Base-by-base conservation (phyloP, 2,329 filamentous ascomycete genomes). In the Aspergillus spinulosporus region DNA sequence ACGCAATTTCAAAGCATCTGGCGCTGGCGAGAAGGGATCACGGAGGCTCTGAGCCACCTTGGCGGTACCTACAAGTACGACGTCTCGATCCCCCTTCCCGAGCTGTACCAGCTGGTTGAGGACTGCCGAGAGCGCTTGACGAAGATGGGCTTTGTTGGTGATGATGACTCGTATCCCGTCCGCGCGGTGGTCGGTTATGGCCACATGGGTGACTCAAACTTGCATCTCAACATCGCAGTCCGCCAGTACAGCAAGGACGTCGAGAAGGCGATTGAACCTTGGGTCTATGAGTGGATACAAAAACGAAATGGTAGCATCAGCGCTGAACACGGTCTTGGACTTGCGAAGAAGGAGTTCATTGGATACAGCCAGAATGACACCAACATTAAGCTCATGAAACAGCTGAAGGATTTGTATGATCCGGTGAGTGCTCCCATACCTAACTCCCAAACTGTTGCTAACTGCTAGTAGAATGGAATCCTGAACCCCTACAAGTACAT, bases 401-500 rank as follows among this genome's bases (percentile, higher is more conserved):
- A 95, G 77, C 86, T 97, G 72, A 99, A 99, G 83, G 82, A 87
- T 58, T 78, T 96, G 14, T 99, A 95, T 74, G 94, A 99, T 76
- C 94, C 92, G 68, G 92, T 96, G 78, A 85, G 90, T 72, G 40
- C 4, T 49, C 4, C 15, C 7, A 5, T 21, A 36, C 6, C 7
- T 21, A 12, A 29, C 11, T 6, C n/a, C 9, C 29, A 15, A 8
- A 36, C 12, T 31, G 7, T 8, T 50, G 59, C 64, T 68, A 62
- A 69, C 56, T 14, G 29, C 6, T 14, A 32, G 32, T 64, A 96
- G 91, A 96, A 96, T 65, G 92, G 92, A 47, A 97, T 97, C 75
- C 95, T 97, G 91, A 97, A 97, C 77, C 93, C 93, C 0, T 97
- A 97, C 81, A 97, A 97, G 78, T 97, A 97, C 74, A 88, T 97